Base-by-base conservation (phyloP, 2,329 filamentous ascomycete species). In the Furcasterigmium sp. region DNA sequence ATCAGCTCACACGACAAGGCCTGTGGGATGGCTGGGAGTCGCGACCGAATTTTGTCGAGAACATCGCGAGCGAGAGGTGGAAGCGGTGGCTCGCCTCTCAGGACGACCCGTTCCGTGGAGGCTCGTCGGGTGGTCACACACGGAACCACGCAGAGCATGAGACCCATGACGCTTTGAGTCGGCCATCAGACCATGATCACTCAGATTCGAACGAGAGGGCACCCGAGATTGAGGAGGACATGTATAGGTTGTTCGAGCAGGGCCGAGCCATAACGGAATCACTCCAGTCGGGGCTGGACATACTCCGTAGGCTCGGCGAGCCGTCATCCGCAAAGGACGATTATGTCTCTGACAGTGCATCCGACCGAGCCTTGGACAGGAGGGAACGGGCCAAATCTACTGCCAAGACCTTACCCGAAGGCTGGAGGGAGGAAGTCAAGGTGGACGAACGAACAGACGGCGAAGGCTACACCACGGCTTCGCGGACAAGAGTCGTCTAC, bases 11-110 rank as follows among this genome's bases (percentile, higher is more conserved):
- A 9, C 44, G 48, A 5, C 48, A 49, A 37, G 46, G 48, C 15
- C 44, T 51, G 7, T 51, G 46, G 48, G 48, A 49, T 15, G 48
- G 48, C 18, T 51, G 48, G 48, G 44, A 44, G 14, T 25, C 48
- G 5, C 44, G 44, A 11, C 46, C 48, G 7, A 44, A 44, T 20
- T 38, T 47, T 17, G 15, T 49, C 23, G 44, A 49, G 3, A 45
- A 41, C 14, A 39, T 41, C 26, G 42, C 47, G 28, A 46, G 42
- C 23, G 44, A 51, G 26, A 44, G 48, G 20, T 51, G 48, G 48
- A 42, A 26, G 11, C 47, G 44, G 18, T 51, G 48, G 48, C 28
- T 51, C 19, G 25, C 34, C 21, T 42, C 44, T 21, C 47, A 51
- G 23, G 42, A 49, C 14, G 42, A 43, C 15, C 46, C 42, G 11